Evolutionary conservation across 2,329 filamentous ascomycete genomes (phyloP).

Genomic region (Colletotrichum sp.): DNA sequence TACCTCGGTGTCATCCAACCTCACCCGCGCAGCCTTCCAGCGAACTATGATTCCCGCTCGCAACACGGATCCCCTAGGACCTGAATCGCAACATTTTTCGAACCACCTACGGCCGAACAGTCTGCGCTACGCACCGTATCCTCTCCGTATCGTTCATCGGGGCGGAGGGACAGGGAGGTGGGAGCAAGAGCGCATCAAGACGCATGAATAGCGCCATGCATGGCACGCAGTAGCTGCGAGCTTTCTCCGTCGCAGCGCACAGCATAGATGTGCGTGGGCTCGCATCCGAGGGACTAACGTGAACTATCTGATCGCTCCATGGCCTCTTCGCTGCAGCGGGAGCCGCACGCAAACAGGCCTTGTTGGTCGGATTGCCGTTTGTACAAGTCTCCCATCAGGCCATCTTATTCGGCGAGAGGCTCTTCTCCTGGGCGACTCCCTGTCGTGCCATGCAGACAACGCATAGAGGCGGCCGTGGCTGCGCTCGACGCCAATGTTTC

Average conservation of each 20-base stretch:
- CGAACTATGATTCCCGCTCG: not conserved
- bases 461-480: not conserved
- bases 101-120: not conserved
- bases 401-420: constrained; percentile 1
- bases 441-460: constrained; percentile 9
- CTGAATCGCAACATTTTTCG: not conserved
- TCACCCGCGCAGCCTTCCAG: not conserved
- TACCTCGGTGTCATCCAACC: not conserved
- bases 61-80: not conserved
- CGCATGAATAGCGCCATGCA: constrained; percentile 21
- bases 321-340: not conserved
- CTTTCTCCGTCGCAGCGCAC: constrained; percentile 6
- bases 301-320: not conserved
- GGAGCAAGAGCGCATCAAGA: not conserved
- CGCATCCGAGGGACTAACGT: constrained; percentile 5
- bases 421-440: not conserved
- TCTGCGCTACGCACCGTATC: not conserved
- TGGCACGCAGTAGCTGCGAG: constrained; percentile 11
- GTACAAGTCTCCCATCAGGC: not conserved
- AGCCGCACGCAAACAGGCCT: not conserved
- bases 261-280: constrained; percentile 14
- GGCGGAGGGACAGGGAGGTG: not conserved
- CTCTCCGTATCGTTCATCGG: not conserved
- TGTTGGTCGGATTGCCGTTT: not conserved
- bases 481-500: constrained; percentile 3